Conservation (phyloP, 257 asterid genomes). For the Solanum dulcamara region DNA sequence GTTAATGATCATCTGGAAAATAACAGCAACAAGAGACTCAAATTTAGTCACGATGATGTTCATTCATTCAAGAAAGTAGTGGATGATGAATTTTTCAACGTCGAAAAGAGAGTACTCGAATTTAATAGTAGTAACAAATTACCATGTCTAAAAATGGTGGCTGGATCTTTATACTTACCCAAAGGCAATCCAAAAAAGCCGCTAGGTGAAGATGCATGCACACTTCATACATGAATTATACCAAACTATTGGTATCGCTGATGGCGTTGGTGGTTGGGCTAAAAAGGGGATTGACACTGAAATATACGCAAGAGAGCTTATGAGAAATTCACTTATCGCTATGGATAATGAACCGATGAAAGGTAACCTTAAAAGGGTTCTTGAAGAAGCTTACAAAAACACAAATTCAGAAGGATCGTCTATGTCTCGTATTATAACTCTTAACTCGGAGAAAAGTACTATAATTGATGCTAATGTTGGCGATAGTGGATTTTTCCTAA, state of each 20-base stretch:
- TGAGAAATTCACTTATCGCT: not conserved
- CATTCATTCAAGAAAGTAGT: too few species aligned
- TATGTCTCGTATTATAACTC: slow-evolving; percentile 14
- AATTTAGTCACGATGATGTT: not conserved
- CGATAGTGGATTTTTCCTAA: slow-evolving; percentile 9
- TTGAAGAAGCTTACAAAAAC: slow-evolving; percentile 1
- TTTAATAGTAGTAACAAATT: not conserved
- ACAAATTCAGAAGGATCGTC: slow-evolving; percentile 14
- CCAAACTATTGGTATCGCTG: slow-evolving; percentile 6
- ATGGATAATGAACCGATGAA: not conserved
- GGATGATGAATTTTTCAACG: too few species aligned
- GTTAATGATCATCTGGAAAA: not conserved
- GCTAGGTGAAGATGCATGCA: slow-evolving; percentile 23
- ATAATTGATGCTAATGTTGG: slow-evolving; percentile 8
- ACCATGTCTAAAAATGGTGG: not conserved
- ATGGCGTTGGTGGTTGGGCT: slow-evolving; percentile 16
- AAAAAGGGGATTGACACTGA: slow-evolving; percentile 4
- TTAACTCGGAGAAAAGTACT: not conserved
- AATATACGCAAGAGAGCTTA: slow-evolving; percentile 4
- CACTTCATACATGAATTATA: slow-evolving; percentile 4
- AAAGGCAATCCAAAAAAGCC: not conserved
- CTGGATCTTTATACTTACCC: not conserved
- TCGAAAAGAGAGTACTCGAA: too few species aligned
- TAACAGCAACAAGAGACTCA: not conserved
- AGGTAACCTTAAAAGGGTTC: slow-evolving; percentile 1